Conservation (phyloP, 2,329 filamentous ascomycete species). For the Sphaceloma murrayae region DNA sequence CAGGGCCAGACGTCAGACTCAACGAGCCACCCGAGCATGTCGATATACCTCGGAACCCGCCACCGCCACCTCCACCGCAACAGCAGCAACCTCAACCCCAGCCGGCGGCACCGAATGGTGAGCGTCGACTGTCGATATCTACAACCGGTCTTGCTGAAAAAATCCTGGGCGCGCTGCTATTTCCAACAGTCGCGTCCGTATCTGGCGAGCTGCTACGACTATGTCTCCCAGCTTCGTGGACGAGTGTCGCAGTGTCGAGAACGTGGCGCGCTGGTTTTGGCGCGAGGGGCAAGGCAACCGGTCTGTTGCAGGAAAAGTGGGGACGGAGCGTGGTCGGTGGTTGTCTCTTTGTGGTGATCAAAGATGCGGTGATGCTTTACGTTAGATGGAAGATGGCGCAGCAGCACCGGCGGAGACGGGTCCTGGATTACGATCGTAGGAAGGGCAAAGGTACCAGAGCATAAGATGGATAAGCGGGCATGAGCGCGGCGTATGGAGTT, state of each 20-base stretch:
- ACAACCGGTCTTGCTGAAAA: constrained; percentile 49
- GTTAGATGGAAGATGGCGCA: constrained; percentile 43
- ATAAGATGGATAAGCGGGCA: not conserved
- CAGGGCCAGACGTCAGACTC: constrained; percentile 20
- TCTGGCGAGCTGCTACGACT: constrained; percentile 67
- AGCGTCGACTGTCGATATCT: constrained; percentile 40
- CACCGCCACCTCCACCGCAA: constrained; percentile 16
- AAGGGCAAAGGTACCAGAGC: constrained; percentile 13
- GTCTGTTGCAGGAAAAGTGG: constrained; percentile 75
- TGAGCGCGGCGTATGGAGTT: constrained; percentile 9
- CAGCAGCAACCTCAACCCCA: constrained; percentile 18
- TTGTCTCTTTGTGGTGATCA: constrained; percentile 76
- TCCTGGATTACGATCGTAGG: constrained; percentile 34
- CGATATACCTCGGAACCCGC: constrained; percentile 15
- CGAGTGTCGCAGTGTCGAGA: constrained; percentile 34
- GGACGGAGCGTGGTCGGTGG: constrained; percentile 82
- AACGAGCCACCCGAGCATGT: constrained; percentile 17
- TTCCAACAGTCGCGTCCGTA: constrained; percentile 69
- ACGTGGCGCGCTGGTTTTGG: constrained; percentile 25
- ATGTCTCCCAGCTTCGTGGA: constrained; percentile 59
- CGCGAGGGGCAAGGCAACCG: constrained; percentile 39
- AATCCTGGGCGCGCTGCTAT: constrained; percentile 61
- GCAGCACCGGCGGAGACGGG: constrained; percentile 37
- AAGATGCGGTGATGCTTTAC: constrained; percentile 55
- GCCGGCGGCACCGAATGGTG: constrained; percentile 23